phyloP scores from a whole-genome alignment of 2,329 filamentous ascomycete genomes.

The Colletotrichum australisinense region DNA sequence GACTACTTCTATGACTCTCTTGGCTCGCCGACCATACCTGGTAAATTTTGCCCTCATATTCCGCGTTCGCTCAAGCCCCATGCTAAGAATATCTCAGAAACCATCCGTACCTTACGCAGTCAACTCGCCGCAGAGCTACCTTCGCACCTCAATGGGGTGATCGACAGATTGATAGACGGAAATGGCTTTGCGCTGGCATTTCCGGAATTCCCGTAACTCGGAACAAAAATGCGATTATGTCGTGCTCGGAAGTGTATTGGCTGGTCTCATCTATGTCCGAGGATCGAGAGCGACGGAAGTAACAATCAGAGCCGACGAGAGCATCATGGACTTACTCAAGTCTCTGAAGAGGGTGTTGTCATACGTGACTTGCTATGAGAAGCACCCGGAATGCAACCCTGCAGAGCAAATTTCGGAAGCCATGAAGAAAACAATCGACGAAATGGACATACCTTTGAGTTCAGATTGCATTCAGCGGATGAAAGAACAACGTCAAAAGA shows the following conservation, averaged over 20 bases:
- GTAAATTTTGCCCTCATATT: background rate
- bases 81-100: background rate
- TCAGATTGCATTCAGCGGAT: slow-evolving; percentile 6
- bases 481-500: slow-evolving; percentile 16
- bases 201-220: slow-evolving; percentile 27
- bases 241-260: slow-evolving; percentile 24
- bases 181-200: slow-evolving; percentile 27
- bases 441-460: slow-evolving; percentile 3
- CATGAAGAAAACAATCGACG: slow-evolving; percentile 17
- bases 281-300: slow-evolving; percentile 18
- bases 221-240: slow-evolving; percentile 33
- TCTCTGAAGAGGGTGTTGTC: slow-evolving; percentile 28
- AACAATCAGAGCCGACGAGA: slow-evolving; percentile 16
- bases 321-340: slow-evolving; percentile 23
- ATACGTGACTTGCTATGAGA: slow-evolving; percentile 27
- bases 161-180: slow-evolving; percentile 15
- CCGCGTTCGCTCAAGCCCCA: too few species aligned
- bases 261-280: slow-evolving; percentile 21
- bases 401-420: slow-evolving; percentile 8
- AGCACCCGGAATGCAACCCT: slow-evolving; percentile 25
- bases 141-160: slow-evolving; percentile 19
- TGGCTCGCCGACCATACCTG: slow-evolving; percentile 21
- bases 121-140: slow-evolving; percentile 19
- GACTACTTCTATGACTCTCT: slow-evolving; percentile 19
- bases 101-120: slow-evolving; percentile 1